Base-by-base conservation (phyloP, 495 filamentous ascomycete species). In the Lindgomyces ingoldianus region DNA sequence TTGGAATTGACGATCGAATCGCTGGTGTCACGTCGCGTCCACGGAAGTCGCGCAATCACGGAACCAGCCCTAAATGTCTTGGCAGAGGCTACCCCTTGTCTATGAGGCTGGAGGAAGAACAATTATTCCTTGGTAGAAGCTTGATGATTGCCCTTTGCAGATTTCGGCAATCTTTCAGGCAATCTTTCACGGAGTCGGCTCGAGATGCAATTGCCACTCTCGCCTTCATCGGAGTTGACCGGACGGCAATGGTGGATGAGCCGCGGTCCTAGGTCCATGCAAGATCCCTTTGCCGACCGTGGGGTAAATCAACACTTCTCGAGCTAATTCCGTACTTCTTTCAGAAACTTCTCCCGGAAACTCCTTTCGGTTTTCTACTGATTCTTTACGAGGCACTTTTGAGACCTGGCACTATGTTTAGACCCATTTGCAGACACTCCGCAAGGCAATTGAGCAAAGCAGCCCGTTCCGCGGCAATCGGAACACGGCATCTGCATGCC, bases 401-500 rank as follows among this genome's bases (percentile, higher is more conserved):
- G n/a, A 21, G 14, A 16, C 18, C n/a, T 52, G n/a, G 22, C 65
- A 74, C 48, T 8, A 80, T 81, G 78, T 76, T 75, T 50, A 76
- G 74, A 68, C 69, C 76, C 29, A n/a, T 75, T 22, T 61, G 73
- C 22, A 73, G 69, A 54, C 70, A 68, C 41, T 68, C 72, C 56
- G 65, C 72, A 45, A 68, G 70, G 66, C 76, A 77, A 69, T 73
- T 76, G 57, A 53, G 63, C 27, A 56, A 61, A 50, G 52, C 72
- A 21, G 39, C 60, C 45, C 69, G 69, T 51, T 52, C 66, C 51
- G 52, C 75, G 21, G 19, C 51, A 16, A 74, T 73, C 57, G 67
- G 74, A 66, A 75, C 76, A 56, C 78, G 82, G 42, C 78, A 77
- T 76, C 78, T 76, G 19, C 84, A 83, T 57, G 78, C 83, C 30